Conservation (phyloP, 352 stramenopile species). For the Phytophthora europaea region DNA sequence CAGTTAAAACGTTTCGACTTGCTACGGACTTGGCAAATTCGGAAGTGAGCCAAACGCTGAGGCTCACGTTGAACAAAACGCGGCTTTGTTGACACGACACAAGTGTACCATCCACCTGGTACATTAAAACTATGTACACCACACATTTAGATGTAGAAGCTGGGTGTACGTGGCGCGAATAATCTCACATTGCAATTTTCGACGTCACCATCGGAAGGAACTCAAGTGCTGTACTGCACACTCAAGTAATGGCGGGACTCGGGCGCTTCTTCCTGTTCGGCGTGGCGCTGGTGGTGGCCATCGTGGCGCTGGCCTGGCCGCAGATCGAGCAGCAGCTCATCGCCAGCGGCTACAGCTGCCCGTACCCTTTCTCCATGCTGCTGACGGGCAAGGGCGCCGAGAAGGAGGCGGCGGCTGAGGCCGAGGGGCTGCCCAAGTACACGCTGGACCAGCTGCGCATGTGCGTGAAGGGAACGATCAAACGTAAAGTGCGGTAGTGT, state of each 20-base stretch:
- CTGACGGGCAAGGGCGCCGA: constrained; percentile 33
- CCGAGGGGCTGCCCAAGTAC: constrained; percentile 56
- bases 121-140: background rate
- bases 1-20: background rate
- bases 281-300: constrained; percentile 60
- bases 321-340: constrained; percentile 77
- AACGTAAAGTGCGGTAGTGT: background rate
- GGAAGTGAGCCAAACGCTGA: constrained; percentile 17
- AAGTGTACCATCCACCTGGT: background rate
- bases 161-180: constrained; percentile 11
- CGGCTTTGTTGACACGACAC: constrained; percentile 26
- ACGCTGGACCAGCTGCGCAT: constrained; percentile 73
- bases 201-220: constrained; percentile 31
- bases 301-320: constrained; percentile 75
- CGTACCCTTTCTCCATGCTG: constrained; percentile 74
- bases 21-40: constrained; percentile 13
- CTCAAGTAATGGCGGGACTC: constrained; percentile 37
- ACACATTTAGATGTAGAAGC: constrained; percentile 18
- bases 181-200: constrained; percentile 23
- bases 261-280: constrained; percentile 56
- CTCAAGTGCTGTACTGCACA: background rate
- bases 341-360: constrained; percentile 60
- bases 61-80: constrained; percentile 27
- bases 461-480: constrained; percentile 24
- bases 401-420: constrained; percentile 28